phyloP scores from a whole-genome alignment of 371 early-diverging fungal genomes.

The Apophysomyces variabilis region DNA sequence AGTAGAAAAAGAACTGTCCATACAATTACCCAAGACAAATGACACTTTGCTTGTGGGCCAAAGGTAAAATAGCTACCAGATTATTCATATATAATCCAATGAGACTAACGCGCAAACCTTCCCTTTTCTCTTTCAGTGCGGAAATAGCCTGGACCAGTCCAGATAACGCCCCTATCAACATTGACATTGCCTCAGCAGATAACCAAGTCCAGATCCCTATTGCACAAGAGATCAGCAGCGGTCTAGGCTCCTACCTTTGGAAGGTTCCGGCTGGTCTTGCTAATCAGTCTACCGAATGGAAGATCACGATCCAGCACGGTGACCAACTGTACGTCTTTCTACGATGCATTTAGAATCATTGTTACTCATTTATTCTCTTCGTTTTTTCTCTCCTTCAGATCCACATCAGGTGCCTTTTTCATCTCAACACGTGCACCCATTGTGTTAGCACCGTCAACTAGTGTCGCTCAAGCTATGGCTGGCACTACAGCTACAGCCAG shows the following conservation, averaged over 20 bases:
- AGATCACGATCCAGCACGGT: neutral
- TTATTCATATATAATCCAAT: too few relatives aligned
- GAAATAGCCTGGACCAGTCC: conserved; percentile 1
- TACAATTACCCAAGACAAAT: neutral
- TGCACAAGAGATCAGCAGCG: neutral
- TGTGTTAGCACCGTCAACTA: neutral
- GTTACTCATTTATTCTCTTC: too few relatives aligned
- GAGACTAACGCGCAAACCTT: too few relatives aligned
- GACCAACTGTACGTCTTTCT: neutral
- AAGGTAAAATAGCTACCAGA: neutral
- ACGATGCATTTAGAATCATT: too few relatives aligned
- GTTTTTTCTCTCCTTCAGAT: neutral
- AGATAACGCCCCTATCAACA: neutral
- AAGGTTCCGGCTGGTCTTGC: neutral
- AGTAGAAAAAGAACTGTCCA: neutral
- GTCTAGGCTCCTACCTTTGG: neutral
- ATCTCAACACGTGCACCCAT: neutral
- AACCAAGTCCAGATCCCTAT: neutral
- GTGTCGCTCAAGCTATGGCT: neutral
- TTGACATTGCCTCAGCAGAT: neutral
- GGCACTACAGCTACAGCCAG: neutral
- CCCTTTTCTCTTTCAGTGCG: neutral
- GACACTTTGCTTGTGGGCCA: neutral
- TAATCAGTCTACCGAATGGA: neutral
- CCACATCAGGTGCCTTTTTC: neutral